A percentile compares a stretch with the other conserved stretches of the same genome.
phyloP scores from a whole-genome alignment of 129 eudicot species.

The Flaveria bidentis region DNA sequence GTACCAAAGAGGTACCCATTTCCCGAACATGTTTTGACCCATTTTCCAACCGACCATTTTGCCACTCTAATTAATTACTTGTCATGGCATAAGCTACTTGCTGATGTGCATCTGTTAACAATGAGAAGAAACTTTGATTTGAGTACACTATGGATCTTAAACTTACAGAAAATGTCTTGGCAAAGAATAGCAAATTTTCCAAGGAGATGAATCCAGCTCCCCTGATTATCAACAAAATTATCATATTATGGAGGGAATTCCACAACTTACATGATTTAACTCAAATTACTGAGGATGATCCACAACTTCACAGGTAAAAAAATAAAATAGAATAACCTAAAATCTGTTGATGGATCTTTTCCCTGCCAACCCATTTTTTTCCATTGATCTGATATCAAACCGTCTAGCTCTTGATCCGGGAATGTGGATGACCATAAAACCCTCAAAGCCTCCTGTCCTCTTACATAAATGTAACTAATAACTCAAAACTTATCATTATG shows the following conservation, averaged over 20 bases:
- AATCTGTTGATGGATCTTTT: constrained; percentile 92
- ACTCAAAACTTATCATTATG: constrained; percentile 20
- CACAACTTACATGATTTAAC: not conserved
- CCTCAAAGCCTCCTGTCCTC: constrained; percentile 77
- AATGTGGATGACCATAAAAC: constrained; percentile 90
- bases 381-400: constrained; percentile 88
- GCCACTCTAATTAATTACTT: not conserved
- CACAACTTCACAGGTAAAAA: constrained; percentile 2
- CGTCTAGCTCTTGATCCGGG: constrained; percentile 64
- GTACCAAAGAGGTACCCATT: not conserved
- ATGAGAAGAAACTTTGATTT: constrained; percentile 9
- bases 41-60: not conserved
- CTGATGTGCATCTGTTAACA: not conserved
- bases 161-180: constrained; percentile 83
- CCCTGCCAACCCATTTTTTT: constrained; percentile 99
- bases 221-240: constrained; percentile 43
- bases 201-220: constrained; percentile 95
- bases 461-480: constrained; percentile 22
- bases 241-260: constrained; percentile 6
- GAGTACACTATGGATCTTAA: constrained; percentile 26
- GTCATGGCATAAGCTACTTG: not conserved
- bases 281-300: not conserved
- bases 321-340: constrained; percentile 78
- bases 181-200: constrained; percentile 86
- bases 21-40: not conserved